phyloP scores from a whole-genome alignment of 2,329 filamentous ascomycete genomes.

The Beauveria bassiana region DNA sequence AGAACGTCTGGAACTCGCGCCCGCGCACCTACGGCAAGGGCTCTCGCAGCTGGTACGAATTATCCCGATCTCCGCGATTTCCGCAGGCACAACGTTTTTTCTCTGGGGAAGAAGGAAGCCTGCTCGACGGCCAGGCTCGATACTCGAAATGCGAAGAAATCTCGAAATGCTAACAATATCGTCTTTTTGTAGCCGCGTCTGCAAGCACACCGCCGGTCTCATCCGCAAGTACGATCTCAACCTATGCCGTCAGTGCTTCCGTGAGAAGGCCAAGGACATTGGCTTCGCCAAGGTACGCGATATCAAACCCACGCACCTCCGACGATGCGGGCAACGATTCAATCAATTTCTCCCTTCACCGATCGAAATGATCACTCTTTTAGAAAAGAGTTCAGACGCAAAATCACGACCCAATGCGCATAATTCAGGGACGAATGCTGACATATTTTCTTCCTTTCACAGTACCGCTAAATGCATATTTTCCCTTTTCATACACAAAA shows the following conservation, averaged over 20 bases:
- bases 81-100: background rate
- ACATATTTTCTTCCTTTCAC: constrained; percentile 9
- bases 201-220: constrained; percentile 95
- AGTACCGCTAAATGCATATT: constrained; percentile 31
- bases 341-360: background rate
- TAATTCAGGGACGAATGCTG: constrained; percentile 15
- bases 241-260: constrained; percentile 74
- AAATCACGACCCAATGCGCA: background rate
- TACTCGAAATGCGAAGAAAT: constrained; percentile 21
- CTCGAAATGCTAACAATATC: constrained; percentile 22
- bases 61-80: background rate
- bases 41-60: constrained; percentile 77
- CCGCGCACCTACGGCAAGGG: constrained; percentile 97
- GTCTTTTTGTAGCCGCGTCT: constrained; percentile 46
- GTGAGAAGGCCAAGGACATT: constrained; percentile 65
- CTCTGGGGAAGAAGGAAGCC: background rate
- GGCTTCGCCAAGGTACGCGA: constrained; percentile 61
- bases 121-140: background rate
- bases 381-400: background rate
- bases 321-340: background rate
- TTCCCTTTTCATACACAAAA: constrained; percentile 1
- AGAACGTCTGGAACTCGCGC: constrained; percentile 98
- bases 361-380: background rate
- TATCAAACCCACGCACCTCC: background rate
- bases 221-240: constrained; percentile 99